Conservation (phyloP, 1,284 basidiomycete genomes). For the Apiotrichum akiyoshidainum region DNA sequence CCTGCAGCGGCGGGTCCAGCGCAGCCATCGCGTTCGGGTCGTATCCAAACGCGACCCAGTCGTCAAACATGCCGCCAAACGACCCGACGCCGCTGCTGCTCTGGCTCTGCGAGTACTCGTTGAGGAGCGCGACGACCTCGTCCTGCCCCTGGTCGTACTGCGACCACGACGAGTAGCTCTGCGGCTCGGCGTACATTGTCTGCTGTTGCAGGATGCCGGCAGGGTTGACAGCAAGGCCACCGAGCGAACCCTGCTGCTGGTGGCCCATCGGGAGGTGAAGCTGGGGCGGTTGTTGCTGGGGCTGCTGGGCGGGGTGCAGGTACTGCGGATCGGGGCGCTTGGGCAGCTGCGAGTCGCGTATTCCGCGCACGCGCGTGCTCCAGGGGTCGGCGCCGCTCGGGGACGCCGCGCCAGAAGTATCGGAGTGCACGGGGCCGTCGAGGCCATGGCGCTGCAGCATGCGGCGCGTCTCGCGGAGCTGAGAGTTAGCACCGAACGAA, state of each 20-base stretch:
- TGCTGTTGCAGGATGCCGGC: background rate
- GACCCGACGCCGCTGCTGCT: background rate
- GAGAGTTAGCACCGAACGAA: background rate
- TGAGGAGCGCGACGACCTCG: slow-evolving; percentile 12
- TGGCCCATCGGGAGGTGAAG: no score
- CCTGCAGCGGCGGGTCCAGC: slow-evolving; percentile 2
- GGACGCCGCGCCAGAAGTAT: slow-evolving; percentile 14
- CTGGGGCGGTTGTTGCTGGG: background rate
- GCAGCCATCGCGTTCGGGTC: slow-evolving; percentile 4
- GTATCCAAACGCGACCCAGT: slow-evolving; percentile 20
- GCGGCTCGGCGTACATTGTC: slow-evolving; percentile 5
- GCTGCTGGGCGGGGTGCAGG: slow-evolving; percentile 4
- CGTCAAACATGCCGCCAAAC: slow-evolving; percentile 9
- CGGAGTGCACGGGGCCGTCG: slow-evolving; percentile 9
- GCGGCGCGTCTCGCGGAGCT: slow-evolving; percentile 21
- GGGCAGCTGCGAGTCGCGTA: slow-evolving; percentile 8
- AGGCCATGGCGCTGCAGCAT: slow-evolving; percentile 23
- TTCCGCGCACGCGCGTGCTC: slow-evolving; percentile 12
- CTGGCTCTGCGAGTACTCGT: slow-evolving; percentile 8
- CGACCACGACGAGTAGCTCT: background rate
- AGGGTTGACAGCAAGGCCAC: background rate
- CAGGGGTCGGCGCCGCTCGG: slow-evolving; percentile 15
- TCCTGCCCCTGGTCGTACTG: slow-evolving; percentile 4
- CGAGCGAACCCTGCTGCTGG: no score
- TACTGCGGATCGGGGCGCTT: slow-evolving; percentile 6